Conservation (phyloP, 768 basidiomycete species). For the Kwoniella dejecticola region DNA sequence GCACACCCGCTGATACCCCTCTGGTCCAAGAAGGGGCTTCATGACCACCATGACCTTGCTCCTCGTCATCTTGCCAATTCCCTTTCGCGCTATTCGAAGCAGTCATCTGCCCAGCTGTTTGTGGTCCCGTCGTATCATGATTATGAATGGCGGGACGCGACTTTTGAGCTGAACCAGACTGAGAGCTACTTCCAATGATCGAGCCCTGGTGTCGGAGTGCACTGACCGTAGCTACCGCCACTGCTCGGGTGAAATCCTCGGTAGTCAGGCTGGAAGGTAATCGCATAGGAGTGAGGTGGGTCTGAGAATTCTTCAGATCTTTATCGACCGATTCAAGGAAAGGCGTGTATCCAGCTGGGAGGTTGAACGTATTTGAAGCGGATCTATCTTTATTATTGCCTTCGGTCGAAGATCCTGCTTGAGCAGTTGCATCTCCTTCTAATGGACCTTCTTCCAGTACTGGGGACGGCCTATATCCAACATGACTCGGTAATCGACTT, state of each 20-base stretch:
- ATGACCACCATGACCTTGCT: slow-evolving; percentile 73
- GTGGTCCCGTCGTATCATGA: not conserved
- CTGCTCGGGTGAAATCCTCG: slow-evolving; percentile 89
- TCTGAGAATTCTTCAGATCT: slow-evolving; percentile 27
- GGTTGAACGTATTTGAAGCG: slow-evolving; percentile 27
- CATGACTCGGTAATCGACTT: slow-evolving; percentile 7
- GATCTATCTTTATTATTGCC: slow-evolving; percentile 15
- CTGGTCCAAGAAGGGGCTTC: slow-evolving; percentile 97
- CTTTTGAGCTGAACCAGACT: slow-evolving; percentile 36
- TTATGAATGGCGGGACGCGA: not conserved
- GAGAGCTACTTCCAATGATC: slow-evolving; percentile 60
- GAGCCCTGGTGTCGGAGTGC: slow-evolving; percentile 68
- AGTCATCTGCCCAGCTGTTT: not conserved
- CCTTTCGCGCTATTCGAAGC: not conserved
- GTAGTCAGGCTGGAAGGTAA: slow-evolving; percentile 71
- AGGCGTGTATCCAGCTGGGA: slow-evolving; percentile 57
- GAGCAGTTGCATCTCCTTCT: too few species aligned
- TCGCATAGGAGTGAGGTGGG: slow-evolving; percentile 47
- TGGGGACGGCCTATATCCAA: not conserved
- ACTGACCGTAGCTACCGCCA: slow-evolving; percentile 89
- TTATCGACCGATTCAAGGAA: slow-evolving; percentile 45
- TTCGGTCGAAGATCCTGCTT: too few species aligned
- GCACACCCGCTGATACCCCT: slow-evolving; percentile 80
- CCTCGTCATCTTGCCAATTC: slow-evolving; percentile 58
- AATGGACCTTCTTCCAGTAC: slow-evolving; percentile 1